phyloP scores from a whole-genome alignment of 83 land plant species.

The Picea abies region DNA sequence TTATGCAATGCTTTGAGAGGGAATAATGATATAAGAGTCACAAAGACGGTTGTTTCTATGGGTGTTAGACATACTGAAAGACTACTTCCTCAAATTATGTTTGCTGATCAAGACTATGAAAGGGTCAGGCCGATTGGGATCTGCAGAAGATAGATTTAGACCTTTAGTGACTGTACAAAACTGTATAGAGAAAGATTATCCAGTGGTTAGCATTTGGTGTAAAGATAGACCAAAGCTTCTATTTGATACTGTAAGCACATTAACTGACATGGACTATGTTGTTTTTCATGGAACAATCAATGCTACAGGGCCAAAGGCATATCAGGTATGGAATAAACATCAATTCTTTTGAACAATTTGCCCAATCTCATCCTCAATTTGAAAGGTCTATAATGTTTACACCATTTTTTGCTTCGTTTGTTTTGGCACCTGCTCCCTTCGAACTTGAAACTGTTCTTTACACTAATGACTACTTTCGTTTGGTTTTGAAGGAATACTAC shows the following conservation, averaged over 20 bases:
- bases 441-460: too few species aligned
- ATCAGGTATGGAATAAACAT: constrained; percentile 53
- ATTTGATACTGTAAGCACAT: constrained; percentile 75
- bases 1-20: constrained; percentile 34
- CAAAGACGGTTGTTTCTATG: constrained; percentile 40
- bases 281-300: constrained; percentile 73
- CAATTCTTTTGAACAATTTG: too few species aligned
- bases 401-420: not conserved
- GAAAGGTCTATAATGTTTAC: not conserved
- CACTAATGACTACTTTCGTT: too few species aligned
- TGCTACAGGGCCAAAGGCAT: constrained; percentile 47
- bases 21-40: constrained; percentile 32
- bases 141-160: constrained; percentile 19
- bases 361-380: not conserved
- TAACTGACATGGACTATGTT: constrained; percentile 83
- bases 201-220: constrained; percentile 48
- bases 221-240: constrained; percentile 78
- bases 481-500: too few species aligned
- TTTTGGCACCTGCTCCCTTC: too few species aligned
- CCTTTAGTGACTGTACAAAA: constrained; percentile 52
- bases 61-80: constrained; percentile 61
- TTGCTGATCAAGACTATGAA: constrained; percentile 66
- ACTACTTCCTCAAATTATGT: constrained; percentile 78
- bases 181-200: constrained; percentile 58
- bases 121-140: constrained; percentile 20